phyloP scores from a whole-genome alignment of 495 filamentous ascomycete species.

The Trichoderma orchidacearum region DNA sequence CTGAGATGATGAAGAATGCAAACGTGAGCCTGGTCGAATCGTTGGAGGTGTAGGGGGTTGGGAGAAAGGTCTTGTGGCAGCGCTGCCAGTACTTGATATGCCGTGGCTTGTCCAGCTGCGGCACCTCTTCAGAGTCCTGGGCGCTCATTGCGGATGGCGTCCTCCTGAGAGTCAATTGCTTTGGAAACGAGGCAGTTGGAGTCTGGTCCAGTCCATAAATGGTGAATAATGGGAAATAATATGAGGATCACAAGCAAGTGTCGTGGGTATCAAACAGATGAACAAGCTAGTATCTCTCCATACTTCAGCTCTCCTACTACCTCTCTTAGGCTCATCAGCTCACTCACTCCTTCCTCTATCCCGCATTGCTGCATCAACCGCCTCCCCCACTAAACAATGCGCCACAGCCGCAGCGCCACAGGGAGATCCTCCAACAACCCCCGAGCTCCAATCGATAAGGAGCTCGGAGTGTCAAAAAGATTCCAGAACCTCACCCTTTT shows the following conservation, averaged over 20 bases:
- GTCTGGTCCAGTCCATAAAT: no score
- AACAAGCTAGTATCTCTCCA: no score
- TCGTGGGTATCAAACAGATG: no score
- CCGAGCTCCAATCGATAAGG: not conserved
- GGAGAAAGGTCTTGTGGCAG: conserved; percentile 71
- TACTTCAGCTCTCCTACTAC: no score
- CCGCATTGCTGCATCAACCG: not conserved
- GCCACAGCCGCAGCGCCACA: not conserved
- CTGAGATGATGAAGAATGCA: conserved; percentile 61
- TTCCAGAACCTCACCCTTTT: no score
- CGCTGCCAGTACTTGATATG: conserved; percentile 91
- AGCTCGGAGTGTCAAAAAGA: no score
- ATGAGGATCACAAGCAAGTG: no score
- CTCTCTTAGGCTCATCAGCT: no score
- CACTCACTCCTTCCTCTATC: not conserved
- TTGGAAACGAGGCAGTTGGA: no score
- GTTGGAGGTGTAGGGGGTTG: conserved; percentile 65
- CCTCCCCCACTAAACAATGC: not conserved
- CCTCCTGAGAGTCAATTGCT: not conserved
- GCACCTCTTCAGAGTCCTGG: conserved; percentile 9
- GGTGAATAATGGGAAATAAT: no score
- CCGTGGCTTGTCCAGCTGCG: conserved; percentile 48
- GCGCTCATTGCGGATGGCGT: conserved; percentile 12
- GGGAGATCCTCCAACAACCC: not conserved
- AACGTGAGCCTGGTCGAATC: conserved; percentile 84